phyloP scores from a whole-genome alignment of 306 rosid species.

The Trifolium repens region DNA sequence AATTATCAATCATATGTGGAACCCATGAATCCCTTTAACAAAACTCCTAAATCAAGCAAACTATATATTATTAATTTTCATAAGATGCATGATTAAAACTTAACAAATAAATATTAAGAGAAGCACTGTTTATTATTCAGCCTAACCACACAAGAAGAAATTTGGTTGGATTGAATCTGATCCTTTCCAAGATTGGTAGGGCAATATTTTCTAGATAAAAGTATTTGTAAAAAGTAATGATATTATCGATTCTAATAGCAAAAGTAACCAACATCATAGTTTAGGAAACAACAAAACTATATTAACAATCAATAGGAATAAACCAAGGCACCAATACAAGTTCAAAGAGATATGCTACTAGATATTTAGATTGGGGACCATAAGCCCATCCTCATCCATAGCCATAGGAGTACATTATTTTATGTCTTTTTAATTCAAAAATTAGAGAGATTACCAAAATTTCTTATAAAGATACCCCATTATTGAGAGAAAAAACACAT shows the following conservation, averaged over 20 bases:
- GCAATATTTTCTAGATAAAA: slow-evolving; percentile 25
- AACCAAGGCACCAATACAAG: slow-evolving; percentile 22
- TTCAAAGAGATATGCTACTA: slow-evolving; percentile 46
- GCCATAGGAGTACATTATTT: background rate
- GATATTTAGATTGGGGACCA: slow-evolving; percentile 46
- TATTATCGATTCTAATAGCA: background rate
- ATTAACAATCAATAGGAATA: slow-evolving; percentile 41
- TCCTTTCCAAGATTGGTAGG: slow-evolving; percentile 16
- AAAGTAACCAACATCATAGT: slow-evolving; percentile 22
- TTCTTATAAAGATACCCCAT: background rate
- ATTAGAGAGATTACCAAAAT: background rate
- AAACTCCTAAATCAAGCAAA: slow-evolving; percentile 26
- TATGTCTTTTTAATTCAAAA: background rate
- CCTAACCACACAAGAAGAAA: slow-evolving; percentile 20
- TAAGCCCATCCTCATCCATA: slow-evolving; percentile 37
- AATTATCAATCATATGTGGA: slow-evolving; percentile 32
- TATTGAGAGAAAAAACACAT: background rate
- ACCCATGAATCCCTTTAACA: slow-evolving; percentile 33
- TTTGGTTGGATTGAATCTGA: slow-evolving; percentile 38
- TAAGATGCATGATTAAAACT: background rate
- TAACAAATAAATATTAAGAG: slow-evolving; percentile 12
- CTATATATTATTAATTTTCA: slow-evolving; percentile 12
- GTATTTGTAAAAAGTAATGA: background rate
- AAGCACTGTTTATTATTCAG: slow-evolving; percentile 20
- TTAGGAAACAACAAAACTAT: slow-evolving; percentile 18